Conservation (phyloP, 225 moss, liverwort and hornwort species). For the Polytrichum formosum region DNA sequence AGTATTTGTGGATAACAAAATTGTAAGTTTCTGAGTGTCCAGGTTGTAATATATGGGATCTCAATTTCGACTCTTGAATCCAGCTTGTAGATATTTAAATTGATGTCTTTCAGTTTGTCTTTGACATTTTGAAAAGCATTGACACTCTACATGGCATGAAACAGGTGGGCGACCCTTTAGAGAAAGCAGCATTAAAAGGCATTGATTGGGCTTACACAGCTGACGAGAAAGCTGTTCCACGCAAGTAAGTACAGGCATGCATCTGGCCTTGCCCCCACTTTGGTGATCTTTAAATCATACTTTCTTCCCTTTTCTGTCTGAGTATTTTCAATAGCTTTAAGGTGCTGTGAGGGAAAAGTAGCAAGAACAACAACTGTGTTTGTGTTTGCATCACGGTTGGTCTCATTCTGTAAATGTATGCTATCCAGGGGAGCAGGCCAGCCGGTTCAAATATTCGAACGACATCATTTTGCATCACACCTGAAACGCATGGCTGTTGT, state of each 20-base stretch:
- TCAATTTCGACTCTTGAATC: not conserved
- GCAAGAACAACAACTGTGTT: too few relatives aligned
- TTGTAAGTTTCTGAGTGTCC: conserved; percentile 44
- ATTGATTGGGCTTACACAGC: conserved; percentile 92
- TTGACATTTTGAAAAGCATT: not conserved
- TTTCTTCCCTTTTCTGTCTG: not conserved
- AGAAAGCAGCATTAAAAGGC: conserved; percentile 94
- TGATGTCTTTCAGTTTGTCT: not conserved
- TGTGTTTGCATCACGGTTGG: too few relatives aligned
- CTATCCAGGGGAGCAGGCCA: conserved; percentile 68
- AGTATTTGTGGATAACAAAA: conserved; percentile 94
- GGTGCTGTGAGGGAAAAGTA: too few relatives aligned
- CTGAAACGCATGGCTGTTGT: conserved; percentile 97
- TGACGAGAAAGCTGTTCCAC: conserved; percentile 73
- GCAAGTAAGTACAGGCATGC: conserved; percentile 49
- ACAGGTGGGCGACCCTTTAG: conserved; percentile 96
- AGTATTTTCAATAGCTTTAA: too few relatives aligned
- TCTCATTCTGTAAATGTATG: not conserved
- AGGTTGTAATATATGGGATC: conserved; percentile 1
- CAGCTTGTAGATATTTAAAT: not conserved
- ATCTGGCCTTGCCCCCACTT: conserved; percentile 6
- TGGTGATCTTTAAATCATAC: conserved; percentile 1
- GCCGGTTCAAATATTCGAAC: conserved; percentile 77
- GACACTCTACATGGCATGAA: not conserved
- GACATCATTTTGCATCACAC: conserved; percentile 94